Evolutionary conservation across 108 stramenopile species (phyloP), one percentile per base, ranked within the genome.

Genomic region (Pseudonitzschia pungens): DNA sequence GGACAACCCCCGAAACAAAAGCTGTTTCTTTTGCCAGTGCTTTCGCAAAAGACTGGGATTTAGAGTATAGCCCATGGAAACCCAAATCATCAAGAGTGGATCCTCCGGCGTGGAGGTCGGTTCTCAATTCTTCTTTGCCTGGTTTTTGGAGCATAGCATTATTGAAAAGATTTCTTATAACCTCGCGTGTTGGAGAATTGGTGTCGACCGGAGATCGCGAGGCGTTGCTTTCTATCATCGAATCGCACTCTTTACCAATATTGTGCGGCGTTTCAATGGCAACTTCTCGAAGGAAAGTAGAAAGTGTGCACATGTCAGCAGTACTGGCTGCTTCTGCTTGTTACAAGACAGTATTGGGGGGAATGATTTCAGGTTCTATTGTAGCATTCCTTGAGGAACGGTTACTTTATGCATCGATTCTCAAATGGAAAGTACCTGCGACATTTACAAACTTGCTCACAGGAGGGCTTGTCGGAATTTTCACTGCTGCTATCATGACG

Each of bases 401-500:
- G 31, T 28, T 75, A 4, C 72, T 86, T 11, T 73, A 75, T 54
- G n/a, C 58, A 12, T 89, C 83, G 55, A 71, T 81, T 58, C 59
- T 64, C 9, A 71, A 65, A 33, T 70, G 79, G 16, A 78, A 72
- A 60, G 51, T 84, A 42, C 87, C 89, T 3, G 89, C 86, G 20
- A 90, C 89, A 21, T 87, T 87, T 86, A 87, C 86, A 20, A 90
- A 85, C 75, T 72, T 90, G 9, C 26, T 90, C 27, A 68, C 73
- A 10, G 81, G 75, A 15, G 89, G 86, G 10, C 78, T 83, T 18
- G 80, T 86, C 15, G 86, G 89, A 11, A 63, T 75, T 18, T 9
- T 80, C 16, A 81, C 87, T 10, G 89, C 84, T 26, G 28, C 68
- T 6, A 20, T 83, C 22, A 66, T 85, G 65, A 65, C 73, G 32